These are phyloP conservation scores for Colletotrichum agaves DNA, from an alignment of 2,329 filamentous ascomycete genomes.

Conservation along the genomic window DNA sequence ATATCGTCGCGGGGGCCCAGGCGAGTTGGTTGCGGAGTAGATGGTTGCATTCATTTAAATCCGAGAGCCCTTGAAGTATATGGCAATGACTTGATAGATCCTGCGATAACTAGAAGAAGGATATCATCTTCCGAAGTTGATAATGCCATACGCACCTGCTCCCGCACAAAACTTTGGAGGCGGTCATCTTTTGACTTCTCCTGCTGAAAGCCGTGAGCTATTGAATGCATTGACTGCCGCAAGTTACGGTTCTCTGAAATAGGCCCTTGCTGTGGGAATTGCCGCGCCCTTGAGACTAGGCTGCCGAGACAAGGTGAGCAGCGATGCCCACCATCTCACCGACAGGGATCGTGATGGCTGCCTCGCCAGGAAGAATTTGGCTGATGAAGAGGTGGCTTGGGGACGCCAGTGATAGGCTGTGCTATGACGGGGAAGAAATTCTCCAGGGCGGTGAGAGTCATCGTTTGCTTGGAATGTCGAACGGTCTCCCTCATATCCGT, in stretches of 20 bases:
- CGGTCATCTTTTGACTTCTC: no score
- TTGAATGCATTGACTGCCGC: background rate
- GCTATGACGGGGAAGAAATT: background rate
- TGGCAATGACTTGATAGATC: no score
- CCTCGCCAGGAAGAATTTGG: constrained; percentile 6
- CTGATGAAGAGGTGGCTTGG: constrained; percentile 26
- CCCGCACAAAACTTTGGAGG: no score
- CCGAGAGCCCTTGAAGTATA: no score
- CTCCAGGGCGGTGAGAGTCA: constrained; percentile 17
- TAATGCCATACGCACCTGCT: no score
- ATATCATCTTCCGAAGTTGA: no score
- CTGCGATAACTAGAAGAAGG: no score
- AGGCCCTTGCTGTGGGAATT: background rate
- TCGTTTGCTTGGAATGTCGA: background rate
- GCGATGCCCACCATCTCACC: constrained; percentile 28
- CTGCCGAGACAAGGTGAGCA: constrained; percentile 30
- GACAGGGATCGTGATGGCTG: constrained; percentile 31
- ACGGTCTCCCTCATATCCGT: background rate
- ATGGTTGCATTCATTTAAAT: background rate
- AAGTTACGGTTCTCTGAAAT: background rate
- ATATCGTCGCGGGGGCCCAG: constrained; percentile 1
- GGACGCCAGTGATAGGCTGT: constrained; percentile 21
- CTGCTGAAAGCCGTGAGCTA: background rate
- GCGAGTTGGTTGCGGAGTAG: constrained; percentile 12
- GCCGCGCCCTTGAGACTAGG: constrained; percentile 17